Evolutionary conservation across 2,329 filamentous ascomycete species (phyloP), one percentile per base, ranked within the genome.

Genomic region (Pseudogymnoascus sp.): DNA sequence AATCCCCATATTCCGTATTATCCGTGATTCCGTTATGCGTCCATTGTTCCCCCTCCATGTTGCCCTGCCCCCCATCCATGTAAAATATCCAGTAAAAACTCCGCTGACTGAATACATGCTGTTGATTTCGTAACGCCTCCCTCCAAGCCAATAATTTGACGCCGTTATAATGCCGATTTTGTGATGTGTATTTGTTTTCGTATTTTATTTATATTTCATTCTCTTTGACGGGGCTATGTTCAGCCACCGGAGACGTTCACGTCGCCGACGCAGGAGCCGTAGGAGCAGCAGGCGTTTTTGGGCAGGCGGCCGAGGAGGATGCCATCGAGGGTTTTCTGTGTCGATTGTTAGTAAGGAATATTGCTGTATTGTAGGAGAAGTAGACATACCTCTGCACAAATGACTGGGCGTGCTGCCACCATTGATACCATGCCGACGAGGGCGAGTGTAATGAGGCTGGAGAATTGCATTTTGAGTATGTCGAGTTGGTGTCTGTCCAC

Each of bases 401-500:
- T 40, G 56, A 60, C 36, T 3, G 56, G 56, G 5, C 56, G 31
- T 14, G 56, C 56, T 12, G 23, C 56, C 18, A 40, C 31, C 12
- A 60, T 36, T 36, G 56, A 37, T 23, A 18, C 31, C 31, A 60
- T 21, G 56, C 56, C 56, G 31, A 60, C 31, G 16, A 60, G n/a
- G 56, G 21, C 31, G 36, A 36, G 12, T 8, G 56, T 16, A 16
- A 60, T 9, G 31, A 37, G 16, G 56, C 14, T 36, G 31, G 56
- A 23, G 31, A 60, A 40, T 60, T 60, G 56, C 56, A 60, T 60
- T 5, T 60, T 37, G 46, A 49, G 43, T 31, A 53, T 53, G 46
- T 53, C 2, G 14, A 11, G 46, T 31, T 53, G 25, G 14, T 53
- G 46, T 31, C 14, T 21, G 25, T 49, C 14, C 5, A 53, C 14